Evolutionary conservation across 768 basidiomycete genomes (phyloP), one percentile per base, ranked within the genome.

Genomic region (Rhodotorula paludigena): DNA sequence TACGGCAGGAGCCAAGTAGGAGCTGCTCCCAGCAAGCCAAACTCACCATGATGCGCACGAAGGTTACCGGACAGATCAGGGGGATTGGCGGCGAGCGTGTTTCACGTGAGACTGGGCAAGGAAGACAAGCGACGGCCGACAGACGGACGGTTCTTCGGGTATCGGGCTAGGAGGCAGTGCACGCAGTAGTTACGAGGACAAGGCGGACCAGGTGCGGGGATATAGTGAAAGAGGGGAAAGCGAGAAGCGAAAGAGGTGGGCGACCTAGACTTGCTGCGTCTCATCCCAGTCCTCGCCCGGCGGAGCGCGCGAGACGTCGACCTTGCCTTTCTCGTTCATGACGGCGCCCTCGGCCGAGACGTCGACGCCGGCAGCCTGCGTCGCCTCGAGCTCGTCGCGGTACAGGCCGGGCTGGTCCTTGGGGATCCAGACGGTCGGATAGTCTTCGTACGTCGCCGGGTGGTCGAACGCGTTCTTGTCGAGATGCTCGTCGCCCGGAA

Each of bases 401-500:
- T 84, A 84, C 44, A 81, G 78, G 1, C 82, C 84, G 60, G 91
- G 75, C 15, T 86, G 86, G n/a, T 98, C 94, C 45, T 80, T 78
- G 30, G 94, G 90, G 60, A 97, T 78, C 94, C 94, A 98, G 39
- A 97, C 80, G 9, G 85, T 81, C 69, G 86, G 82, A 79, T 92
- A 89, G 54, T 72, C 72, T 39, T 77, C 84, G 61, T 84, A 82
- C 32, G 81, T 78, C 12, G 91, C 91, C 23, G 94, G 94, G 74
- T 94, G 94, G 53, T 88, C 86, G 80, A 94, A 97, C 33, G 80
- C 80, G 63, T 78, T 60, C 32, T 73, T 72, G 55, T 78, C 77
- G 54, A 79, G 64, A 68, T 56, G 74, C 57, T 70, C 73, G 63
- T 76, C 69, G 38, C 75, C 76, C 36, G 68, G 66, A 4, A 62